These are phyloP conservation scores for Hericium coralloides DNA, from an alignment of 768 basidiomycete genomes.

Conservation along the genomic window DNA sequence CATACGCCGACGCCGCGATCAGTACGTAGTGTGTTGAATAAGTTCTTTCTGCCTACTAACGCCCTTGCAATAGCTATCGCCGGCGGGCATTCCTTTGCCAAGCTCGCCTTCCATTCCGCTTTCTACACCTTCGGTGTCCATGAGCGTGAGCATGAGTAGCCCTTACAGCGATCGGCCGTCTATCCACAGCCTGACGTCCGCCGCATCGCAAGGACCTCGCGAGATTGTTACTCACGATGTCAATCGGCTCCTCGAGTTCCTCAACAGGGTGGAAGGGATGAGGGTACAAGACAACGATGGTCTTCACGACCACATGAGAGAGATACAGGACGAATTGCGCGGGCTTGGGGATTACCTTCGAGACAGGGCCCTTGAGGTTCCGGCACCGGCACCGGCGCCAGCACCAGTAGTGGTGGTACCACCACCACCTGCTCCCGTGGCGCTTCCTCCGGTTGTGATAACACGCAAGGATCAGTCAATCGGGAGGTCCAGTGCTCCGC, in stretches of 20 bases:
- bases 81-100: slow-evolving; percentile 23
- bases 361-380: background rate
- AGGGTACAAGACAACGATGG: slow-evolving; percentile 58
- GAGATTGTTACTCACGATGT: slow-evolving; percentile 43
- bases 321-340: slow-evolving; percentile 60
- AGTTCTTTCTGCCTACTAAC: slow-evolving; percentile 5
- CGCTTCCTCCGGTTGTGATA: background rate
- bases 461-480: slow-evolving; percentile 25
- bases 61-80: slow-evolving; percentile 18
- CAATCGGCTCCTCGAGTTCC: slow-evolving; percentile 38
- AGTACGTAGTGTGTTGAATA: slow-evolving; percentile 15
- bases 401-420: background rate
- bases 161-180: slow-evolving; percentile 41
- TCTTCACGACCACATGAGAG: slow-evolving; percentile 56
- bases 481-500: slow-evolving; percentile 22
- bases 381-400: background rate
- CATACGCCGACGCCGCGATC: slow-evolving; percentile 17
- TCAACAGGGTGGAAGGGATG: slow-evolving; percentile 56
- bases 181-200: slow-evolving; percentile 38
- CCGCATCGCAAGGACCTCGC: slow-evolving; percentile 25
- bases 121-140: slow-evolving; percentile 30
- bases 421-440: slow-evolving; percentile 1
- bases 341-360: slow-evolving; percentile 35
- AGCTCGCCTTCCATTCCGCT: slow-evolving; percentile 22
- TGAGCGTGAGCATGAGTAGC: slow-evolving; percentile 42